Evolutionary conservation across 495 filamentous ascomycete species (phyloP).

Genomic region (Alectoria sarmentosa): DNA sequence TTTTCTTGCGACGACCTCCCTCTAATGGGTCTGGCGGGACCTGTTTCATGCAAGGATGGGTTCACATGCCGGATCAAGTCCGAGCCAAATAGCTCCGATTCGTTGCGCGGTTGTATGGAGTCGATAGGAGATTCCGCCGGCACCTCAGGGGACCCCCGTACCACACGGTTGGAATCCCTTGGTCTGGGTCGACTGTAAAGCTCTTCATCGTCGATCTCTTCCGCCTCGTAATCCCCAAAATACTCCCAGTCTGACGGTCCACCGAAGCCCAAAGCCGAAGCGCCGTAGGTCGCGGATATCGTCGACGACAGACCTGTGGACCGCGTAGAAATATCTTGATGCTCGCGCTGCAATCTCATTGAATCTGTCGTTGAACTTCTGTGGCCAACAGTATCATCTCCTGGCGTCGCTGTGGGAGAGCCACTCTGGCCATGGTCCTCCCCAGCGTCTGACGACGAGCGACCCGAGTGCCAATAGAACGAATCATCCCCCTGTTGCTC

Average conservation of each 20-base stretch:
- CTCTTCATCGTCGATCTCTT: slow-evolving; percentile 32
- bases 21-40: neutral
- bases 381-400: slow-evolving; percentile 8
- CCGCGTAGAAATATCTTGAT: slow-evolving; percentile 13
- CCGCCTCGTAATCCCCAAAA: slow-evolving; percentile 34
- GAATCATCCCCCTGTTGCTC: slow-evolving; percentile 24
- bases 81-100: neutral
- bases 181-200: slow-evolving; percentile 23
- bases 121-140: slow-evolving; percentile 18
- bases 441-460: slow-evolving; percentile 22
- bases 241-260: slow-evolving; percentile 57
- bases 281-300: slow-evolving; percentile 18
- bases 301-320: slow-evolving; percentile 18
- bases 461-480: slow-evolving; percentile 27
- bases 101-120: neutral
- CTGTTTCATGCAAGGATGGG: neutral
- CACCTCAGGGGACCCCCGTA: slow-evolving; percentile 22
- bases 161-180: slow-evolving; percentile 2
- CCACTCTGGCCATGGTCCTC: slow-evolving; percentile 16
- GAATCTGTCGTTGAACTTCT: slow-evolving; percentile 10
- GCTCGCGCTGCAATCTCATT: slow-evolving; percentile 6
- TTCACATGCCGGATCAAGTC: neutral
- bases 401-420: slow-evolving; percentile 16
- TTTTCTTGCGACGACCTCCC: neutral
- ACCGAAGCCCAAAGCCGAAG: slow-evolving; percentile 45